phyloP scores from a whole-genome alignment of 345 rosid species.

The Tarenaya hassleriana region DNA sequence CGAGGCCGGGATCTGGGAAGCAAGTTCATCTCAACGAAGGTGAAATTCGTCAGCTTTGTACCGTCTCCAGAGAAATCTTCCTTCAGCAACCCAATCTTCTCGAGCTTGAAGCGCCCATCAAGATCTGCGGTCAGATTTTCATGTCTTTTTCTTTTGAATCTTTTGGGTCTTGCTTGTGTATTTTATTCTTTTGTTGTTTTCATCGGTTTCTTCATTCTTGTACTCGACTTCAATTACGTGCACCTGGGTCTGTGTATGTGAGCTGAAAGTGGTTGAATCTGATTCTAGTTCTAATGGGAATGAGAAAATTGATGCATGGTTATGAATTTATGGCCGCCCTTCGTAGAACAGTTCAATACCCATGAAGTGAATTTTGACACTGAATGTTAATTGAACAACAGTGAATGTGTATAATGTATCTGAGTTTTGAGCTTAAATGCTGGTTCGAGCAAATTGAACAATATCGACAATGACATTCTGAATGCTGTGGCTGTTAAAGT shows the following conservation, averaged over 20 bases:
- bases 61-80: conserved; percentile 58
- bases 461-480: neutral
- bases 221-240: no score
- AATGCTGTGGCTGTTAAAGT: conserved; percentile 1
- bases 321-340: neutral
- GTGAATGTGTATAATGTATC: conserved; percentile 1
- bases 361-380: neutral
- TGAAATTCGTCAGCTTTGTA: conserved; percentile 78
- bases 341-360: neutral
- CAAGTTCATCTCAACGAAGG: conserved; percentile 76
- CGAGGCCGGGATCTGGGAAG: conserved; percentile 49
- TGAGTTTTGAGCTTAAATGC: neutral
- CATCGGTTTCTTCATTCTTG: neutral
- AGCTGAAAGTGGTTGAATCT: neutral
- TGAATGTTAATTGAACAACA: conserved; percentile 5
- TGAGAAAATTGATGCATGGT: neutral
- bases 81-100: conserved; percentile 83
- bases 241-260: no score
- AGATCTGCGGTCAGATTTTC: conserved; percentile 70
- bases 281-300: neutral
- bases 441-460: conserved; percentile 2
- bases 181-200: neutral
- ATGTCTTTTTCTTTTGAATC: neutral
- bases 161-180: neutral
- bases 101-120: conserved; percentile 82